Evolutionary conservation across 208 protist species (phyloP).

Genomic region (Leishmania guyanensis): DNA sequence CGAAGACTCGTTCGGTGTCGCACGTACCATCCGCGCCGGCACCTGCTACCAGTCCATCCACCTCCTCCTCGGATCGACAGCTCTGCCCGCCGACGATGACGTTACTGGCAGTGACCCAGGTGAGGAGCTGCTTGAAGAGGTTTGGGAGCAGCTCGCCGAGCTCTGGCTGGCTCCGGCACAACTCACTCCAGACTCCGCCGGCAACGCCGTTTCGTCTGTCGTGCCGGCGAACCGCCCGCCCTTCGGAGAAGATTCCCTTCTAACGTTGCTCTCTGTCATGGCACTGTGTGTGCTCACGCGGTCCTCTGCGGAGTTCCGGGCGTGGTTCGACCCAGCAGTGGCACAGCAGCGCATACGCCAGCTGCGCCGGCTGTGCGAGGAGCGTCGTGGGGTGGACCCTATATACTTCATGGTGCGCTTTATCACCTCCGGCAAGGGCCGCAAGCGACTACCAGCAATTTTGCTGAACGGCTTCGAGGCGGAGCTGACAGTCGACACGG

Average conservation of each 20-base stretch:
- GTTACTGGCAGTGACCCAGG: background rate
- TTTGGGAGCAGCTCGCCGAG: conserved; percentile 23
- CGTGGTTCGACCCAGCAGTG: conserved; percentile 28
- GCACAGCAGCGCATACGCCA: conserved; percentile 18
- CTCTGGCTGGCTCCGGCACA: conserved; percentile 25
- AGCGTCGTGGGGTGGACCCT: conserved; percentile 45
- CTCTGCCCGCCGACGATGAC: background rate
- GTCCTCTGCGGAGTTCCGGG: conserved; percentile 28
- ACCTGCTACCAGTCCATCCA: conserved; percentile 34
- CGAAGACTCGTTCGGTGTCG: conserved; percentile 8
- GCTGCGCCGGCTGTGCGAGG: conserved; percentile 34
- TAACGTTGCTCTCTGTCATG: conserved; percentile 44
- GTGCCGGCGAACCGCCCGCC: conserved; percentile 19
- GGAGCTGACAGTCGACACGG: conserved; percentile 40
- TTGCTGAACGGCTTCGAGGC: conserved; percentile 40
- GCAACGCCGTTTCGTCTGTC: background rate
- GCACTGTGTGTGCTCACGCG: conserved; percentile 35
- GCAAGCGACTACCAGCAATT: conserved; percentile 39
- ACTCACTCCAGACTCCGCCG: background rate
- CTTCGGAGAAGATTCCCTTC: conserved; percentile 62
- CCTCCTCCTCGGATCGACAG: conserved; percentile 15
- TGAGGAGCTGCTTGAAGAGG: conserved; percentile 2
- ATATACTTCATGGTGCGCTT: conserved; percentile 53
- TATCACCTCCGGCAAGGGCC: conserved; percentile 46
- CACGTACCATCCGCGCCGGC: conserved; percentile 5